Base-by-base conservation (phyloP, 768 basidiomycete species). In the Serendipita sp. region DNA sequence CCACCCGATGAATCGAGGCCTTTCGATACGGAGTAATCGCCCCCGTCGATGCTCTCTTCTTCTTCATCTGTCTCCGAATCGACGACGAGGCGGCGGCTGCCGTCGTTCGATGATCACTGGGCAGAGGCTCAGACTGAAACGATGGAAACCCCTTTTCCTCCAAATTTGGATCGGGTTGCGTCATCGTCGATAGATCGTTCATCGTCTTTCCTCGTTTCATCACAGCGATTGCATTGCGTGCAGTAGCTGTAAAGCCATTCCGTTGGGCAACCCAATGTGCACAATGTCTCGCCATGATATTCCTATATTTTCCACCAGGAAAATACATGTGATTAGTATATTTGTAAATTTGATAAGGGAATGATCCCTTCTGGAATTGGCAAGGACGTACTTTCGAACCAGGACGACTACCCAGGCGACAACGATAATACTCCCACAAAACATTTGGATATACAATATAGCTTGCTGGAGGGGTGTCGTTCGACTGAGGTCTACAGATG, bases 381-480 rank as follows among this genome's bases (percentile, higher is more conserved):
- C 30, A 58, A 9, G n/a, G 3, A 58, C 53, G n/a, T 31, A 58
- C 53, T 31, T 22, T 17, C 53, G 53, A n/a, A 58, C 53, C 3
- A 58, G 22, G 30, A 58, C 53, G 7, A 58, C 53, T n/a, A 58
- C 53, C 53, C 53, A 58, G 31, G 53, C 20, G 31, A 58, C 31
- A n/a, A 58, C 22, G 17, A 58, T 58, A 28, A 31, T 26, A 31
- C 53, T 58, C 31, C 53, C 53, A 31, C 16, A 26, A 24, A 33
- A 28, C 53, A 58, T 58, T 22, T 22, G n/a, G 20, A 58, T 58
- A 28, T 20, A 58, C n/a, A 58, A n/a, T 11, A 58, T 58, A 17
- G 30, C 53, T n/a, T 58, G 53, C n/a, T 58, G 53, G 17, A 58
- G 53, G 9, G 22, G 73, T 2, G 86, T 88, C 72, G 88, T 72